Percentiles rank a stretch among this genome's conserved stretches.
These are phyloP conservation scores for Pyrenophora teres DNA, from an alignment of 2,329 filamentous ascomycete genomes.

Conservation along the genomic window DNA sequence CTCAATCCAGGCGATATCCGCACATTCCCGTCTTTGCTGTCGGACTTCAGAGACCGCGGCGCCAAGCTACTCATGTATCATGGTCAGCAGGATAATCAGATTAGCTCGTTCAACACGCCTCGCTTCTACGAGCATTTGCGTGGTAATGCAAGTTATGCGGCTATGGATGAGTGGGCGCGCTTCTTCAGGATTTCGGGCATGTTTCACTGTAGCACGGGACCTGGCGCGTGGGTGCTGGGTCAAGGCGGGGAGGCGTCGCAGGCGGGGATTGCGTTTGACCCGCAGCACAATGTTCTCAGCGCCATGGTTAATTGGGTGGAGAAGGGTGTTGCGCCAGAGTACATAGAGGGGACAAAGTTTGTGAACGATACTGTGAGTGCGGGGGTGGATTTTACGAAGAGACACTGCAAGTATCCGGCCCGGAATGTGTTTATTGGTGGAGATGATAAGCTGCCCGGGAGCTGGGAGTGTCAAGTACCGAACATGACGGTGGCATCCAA, in stretches of 20 bases:
- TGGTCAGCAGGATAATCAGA: constrained; percentile 52
- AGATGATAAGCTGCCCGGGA: constrained; percentile 36
- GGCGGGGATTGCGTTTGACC: constrained; percentile 22
- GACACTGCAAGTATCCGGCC: constrained; percentile 49
- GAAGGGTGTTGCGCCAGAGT: constrained; percentile 45
- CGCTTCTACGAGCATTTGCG: constrained; percentile 53
- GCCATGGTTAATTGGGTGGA: constrained; percentile 55
- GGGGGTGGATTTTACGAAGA: constrained; percentile 53
- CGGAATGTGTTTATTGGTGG: constrained; percentile 12
- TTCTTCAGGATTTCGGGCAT: constrained; percentile 59
- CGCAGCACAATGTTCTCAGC: constrained; percentile 36
- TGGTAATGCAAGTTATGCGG: constrained; percentile 6
- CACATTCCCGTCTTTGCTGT: constrained; percentile 44
- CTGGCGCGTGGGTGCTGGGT: constrained; percentile 48
- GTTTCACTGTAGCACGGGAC: constrained; percentile 56
- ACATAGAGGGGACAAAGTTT: constrained; percentile 35
- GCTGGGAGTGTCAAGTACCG: constrained; percentile 18
- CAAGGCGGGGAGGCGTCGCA: constrained; percentile 28
- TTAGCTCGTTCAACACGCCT: constrained; percentile 50
- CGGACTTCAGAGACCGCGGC: constrained; percentile 40
- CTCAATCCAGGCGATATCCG: constrained; percentile 46
- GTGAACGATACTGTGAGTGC: constrained; percentile 47
- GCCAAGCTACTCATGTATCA: constrained; percentile 54
- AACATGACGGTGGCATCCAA: not conserved
- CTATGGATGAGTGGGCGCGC: constrained; percentile 47